Evolutionary conservation across 768 basidiomycete genomes (phyloP), one percentile per base, ranked within the genome.

Genomic region (Pulveroboletus frians): DNA sequence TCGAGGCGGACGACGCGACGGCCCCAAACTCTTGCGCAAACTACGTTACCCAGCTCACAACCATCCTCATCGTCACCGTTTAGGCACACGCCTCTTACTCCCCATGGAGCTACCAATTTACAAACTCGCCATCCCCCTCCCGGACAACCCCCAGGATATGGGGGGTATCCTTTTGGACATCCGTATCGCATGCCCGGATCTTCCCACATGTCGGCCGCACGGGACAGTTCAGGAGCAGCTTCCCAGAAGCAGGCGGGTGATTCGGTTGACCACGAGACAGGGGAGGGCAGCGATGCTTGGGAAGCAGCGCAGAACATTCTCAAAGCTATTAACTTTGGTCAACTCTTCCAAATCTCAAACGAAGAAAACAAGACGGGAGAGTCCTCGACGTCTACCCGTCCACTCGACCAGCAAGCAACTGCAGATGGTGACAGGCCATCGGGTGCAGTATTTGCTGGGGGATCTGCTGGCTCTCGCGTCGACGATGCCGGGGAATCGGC

Each of bases 281-380:
- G 59, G 14, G 73, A 76, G 39, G 73, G 71, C n/a, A 72, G 71
- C 51, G 82, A 85, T 50, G 83, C 84, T 11, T 88, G 85, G 76
- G 81, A 85, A 60, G 85, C 86, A 1, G 86, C 86, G 8, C 84
- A 88, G 58, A 84, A 78, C 53, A 88, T 88, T 40, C 72, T 88
- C 46, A 80, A 83, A 57, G 85, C 85, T 3, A 85, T 88, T 68
- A 85, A 87, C 62, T 85, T 87, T 58, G 80, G 79, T 4, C 71
- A 69, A 18, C 64, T 84, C 23, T 65, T 78, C 26, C 72, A 76
- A 51, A 61, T 63, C 15, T 51, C 77, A 15, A 63, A 40, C 47
- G 62, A 69, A 27, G 60, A 62, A 1, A 49, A 66, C 42, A 48
- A 21, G 29, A 43, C 47, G 27, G 57, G 55, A 36, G 60, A 54